Evolutionary conservation across 2,329 filamentous ascomycete species (phyloP), one percentile per base, ranked within the genome.

Genomic region (Emergomyces africanus): DNA sequence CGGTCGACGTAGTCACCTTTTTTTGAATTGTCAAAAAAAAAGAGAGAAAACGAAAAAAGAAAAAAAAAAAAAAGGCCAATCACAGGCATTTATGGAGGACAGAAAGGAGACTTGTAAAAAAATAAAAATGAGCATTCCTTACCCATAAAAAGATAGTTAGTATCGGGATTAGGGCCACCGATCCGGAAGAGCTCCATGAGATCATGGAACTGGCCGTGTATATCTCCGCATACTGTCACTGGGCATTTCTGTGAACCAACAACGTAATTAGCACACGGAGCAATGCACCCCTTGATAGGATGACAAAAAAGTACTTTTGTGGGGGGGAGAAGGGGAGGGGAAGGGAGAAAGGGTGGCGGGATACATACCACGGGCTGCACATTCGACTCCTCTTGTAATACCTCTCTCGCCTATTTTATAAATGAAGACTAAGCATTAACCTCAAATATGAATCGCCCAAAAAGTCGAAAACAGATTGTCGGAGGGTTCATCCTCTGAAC

Each of bases 141-240:
- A 94, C 90, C 91, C 90, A 99, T 97, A 79, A 97, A 97, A 66
- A 97, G 86, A 77, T 97, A 97, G 80, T 97, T 97, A 71, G 94
- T 97, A 76, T 99, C 94, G 66, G 94, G 94, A 72, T 96, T 96
- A 62, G 91, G 90, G 58, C 94, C 94, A 67, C 94, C 94, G 74
- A 99, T 97, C 79, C 95, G 95, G 83, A 99, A 99, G 58, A 99
- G 84, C 78, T 99, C 94, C 90, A 99, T 97, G 75, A 99, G 78
- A 72, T 99, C 94, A 76, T 97, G 92, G 75, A 97, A 97, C 77
- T 99, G 94, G 66, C 94, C 94, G 76, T 99, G 94, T 73, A 99
- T 99, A 77, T 99, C 94, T 74, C 94, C 94, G 75, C 94, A 97
- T 63, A 99, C 94, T 59, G 94, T 99, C 66, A 97, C 94, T 50